A percentile compares a stretch with the other conserved stretches of the same genome.
These are phyloP conservation scores for Hypoxylon fragiforme DNA, from an alignment of 495 filamentous ascomycete genomes.

Conservation along the genomic window DNA sequence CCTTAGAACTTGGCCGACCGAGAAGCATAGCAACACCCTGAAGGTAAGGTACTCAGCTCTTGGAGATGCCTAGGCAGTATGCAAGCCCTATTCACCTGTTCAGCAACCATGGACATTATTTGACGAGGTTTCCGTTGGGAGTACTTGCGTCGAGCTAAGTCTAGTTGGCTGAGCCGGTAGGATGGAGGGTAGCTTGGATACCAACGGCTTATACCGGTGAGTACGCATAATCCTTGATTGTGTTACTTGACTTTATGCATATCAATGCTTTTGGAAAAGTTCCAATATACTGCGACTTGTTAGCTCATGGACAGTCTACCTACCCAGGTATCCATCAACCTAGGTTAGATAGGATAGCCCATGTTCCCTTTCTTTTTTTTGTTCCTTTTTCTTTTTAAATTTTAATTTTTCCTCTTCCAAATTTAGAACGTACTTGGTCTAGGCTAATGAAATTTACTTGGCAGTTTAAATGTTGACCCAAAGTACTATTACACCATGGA, in stretches of 20 bases:
- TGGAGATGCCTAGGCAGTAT: neutral
- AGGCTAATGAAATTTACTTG: constrained; percentile 1
- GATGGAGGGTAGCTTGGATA: constrained; percentile 10
- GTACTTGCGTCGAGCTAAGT: neutral
- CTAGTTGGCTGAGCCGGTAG: neutral
- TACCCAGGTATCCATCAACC: neutral
- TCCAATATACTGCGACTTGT: constrained; percentile 13
- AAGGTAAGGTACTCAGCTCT: neutral
- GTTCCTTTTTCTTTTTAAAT: too few species aligned
- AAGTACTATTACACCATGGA: constrained; percentile 8
- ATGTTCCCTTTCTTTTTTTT: too few species aligned
- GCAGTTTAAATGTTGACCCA: constrained; percentile 5
- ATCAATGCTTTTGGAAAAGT: constrained; percentile 16
- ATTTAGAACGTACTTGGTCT: neutral
- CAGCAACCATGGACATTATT: constrained; percentile 6
- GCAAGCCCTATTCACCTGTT: neutral
- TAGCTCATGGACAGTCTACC: constrained; percentile 1
- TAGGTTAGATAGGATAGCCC: too few species aligned
- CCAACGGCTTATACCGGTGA: constrained; percentile 8
- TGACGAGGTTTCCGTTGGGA: neutral
- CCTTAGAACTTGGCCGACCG: neutral
- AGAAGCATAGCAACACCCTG: neutral
- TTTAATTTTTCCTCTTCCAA: too few species aligned
- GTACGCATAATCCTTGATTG: constrained; percentile 5
- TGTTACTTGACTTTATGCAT: constrained; percentile 19